Evolutionary conservation across 257 asterid genomes (phyloP).

Genomic region (Vinca minor): DNA sequence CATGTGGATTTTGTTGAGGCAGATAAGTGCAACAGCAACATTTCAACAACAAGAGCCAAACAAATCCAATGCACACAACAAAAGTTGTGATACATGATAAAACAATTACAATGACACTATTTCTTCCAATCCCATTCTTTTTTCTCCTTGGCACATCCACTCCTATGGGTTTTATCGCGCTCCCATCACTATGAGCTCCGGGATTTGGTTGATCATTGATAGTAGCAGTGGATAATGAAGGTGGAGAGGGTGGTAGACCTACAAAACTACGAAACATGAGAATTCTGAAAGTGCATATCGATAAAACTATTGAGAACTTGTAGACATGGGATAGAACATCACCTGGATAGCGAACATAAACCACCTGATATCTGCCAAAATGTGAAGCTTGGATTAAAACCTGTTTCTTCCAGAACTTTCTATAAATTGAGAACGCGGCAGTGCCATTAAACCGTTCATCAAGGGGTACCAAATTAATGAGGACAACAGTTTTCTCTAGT

Average conservation of each 20-base stretch:
- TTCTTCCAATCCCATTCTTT: conserved; percentile 35
- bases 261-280: conserved; percentile 19
- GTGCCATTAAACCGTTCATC: conserved; percentile 37
- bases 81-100: conserved; percentile 61
- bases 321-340: background rate
- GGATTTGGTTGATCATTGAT: conserved; percentile 40
- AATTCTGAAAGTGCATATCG: conserved; percentile 10
- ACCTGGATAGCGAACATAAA: conserved; percentile 87
- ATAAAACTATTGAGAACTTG: too few species aligned
- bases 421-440: conserved; percentile 48
- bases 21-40: conserved; percentile 21
- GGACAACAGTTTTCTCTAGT: conserved; percentile 60
- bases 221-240: conserved; percentile 45
- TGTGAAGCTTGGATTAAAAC: conserved; percentile 38
- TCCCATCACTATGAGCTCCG: conserved; percentile 32
- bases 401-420: conserved; percentile 66
- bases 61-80: conserved; percentile 48
- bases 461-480: conserved; percentile 61
- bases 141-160: conserved; percentile 52
- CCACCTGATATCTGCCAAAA: conserved; percentile 64
- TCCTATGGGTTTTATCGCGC: conserved; percentile 65
- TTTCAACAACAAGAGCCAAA: conserved; percentile 49
- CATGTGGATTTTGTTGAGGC: conserved; percentile 25
- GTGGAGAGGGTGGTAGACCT: conserved; percentile 94
- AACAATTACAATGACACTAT: conserved; percentile 40